These are phyloP conservation scores for Penicillium macrosclerotiorum DNA, from an alignment of 495 filamentous ascomycete species.

Conservation along the genomic window DNA sequence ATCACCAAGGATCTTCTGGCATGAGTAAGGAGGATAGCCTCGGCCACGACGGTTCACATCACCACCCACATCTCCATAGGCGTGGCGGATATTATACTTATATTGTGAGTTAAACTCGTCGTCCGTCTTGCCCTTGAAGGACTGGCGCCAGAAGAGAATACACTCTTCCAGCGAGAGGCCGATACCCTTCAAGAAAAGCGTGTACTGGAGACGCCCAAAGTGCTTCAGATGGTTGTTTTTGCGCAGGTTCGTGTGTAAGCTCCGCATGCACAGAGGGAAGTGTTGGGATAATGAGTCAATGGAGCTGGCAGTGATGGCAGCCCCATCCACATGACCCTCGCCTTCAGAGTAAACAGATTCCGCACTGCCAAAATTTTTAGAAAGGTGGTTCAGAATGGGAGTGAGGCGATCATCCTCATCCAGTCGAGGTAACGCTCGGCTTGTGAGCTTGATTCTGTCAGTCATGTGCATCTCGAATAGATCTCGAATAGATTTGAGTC, in stretches of 20 bases:
- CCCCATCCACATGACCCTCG: slow-evolving; percentile 58
- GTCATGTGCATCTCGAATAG: neutral
- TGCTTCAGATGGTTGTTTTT: slow-evolving; percentile 89
- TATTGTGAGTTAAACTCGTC: slow-evolving; percentile 95
- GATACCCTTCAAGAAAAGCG: slow-evolving; percentile 95
- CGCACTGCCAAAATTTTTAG: slow-evolving; percentile 87
- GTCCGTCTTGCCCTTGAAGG: slow-evolving; percentile 80
- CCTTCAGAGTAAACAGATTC: slow-evolving; percentile 71
- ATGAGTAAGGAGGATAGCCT: slow-evolving; percentile 86
- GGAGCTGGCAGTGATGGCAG: slow-evolving; percentile 71
- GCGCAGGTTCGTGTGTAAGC: slow-evolving; percentile 78
- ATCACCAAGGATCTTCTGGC: slow-evolving; percentile 90
- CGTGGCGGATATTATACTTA: slow-evolving; percentile 91
- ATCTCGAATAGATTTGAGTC: neutral
- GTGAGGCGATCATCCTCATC: slow-evolving; percentile 96
- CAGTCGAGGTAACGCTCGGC: slow-evolving; percentile 82
- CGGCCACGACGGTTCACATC: slow-evolving; percentile 80
- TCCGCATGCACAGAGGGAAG: slow-evolving; percentile 94
- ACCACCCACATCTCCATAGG: slow-evolving; percentile 93
- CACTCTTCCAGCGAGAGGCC: slow-evolving; percentile 88
- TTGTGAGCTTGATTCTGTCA: slow-evolving; percentile 60
- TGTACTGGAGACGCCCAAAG: slow-evolving; percentile 91
- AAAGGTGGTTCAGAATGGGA: slow-evolving; percentile 89
- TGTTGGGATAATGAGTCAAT: slow-evolving; percentile 80
- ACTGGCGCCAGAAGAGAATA: slow-evolving; percentile 88